These are phyloP conservation scores for Datura wrightii DNA, from an alignment of 257 asterid genomes.

Conservation along the genomic window DNA sequence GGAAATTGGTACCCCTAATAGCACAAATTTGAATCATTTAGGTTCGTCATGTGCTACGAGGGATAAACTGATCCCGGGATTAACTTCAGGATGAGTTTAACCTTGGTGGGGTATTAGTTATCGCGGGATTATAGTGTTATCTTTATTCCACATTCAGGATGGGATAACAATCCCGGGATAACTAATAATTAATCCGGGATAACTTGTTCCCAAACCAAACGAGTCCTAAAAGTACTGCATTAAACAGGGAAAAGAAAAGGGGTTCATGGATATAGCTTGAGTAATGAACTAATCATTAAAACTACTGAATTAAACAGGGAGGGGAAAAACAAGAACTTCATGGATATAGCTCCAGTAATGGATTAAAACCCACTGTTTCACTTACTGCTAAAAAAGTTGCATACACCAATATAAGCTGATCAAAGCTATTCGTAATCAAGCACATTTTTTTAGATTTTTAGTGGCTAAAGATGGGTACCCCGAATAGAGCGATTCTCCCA, in stretches of 20 bases:
- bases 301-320: neutral
- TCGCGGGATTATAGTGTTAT: too few species aligned
- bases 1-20: neutral
- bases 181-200: too few species aligned
- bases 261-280: neutral
- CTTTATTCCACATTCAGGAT: too few species aligned
- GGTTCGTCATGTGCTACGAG: neutral
- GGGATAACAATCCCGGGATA: too few species aligned
- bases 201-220: too few species aligned
- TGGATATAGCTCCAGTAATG: neutral
- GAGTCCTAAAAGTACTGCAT: too few species aligned
- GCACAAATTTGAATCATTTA: neutral
- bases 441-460: neutral
- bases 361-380: neutral
- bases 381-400: neutral
- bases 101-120: too few species aligned
- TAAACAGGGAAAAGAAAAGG: neutral
- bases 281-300: neutral
- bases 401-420: neutral
- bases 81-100: too few species aligned
- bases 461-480: slow-evolving; percentile 13
- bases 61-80: too few species aligned
- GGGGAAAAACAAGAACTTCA: neutral
- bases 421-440: neutral
- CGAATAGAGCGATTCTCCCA: slow-evolving; percentile 30